Percentiles rank a stretch among this genome's conserved stretches.
Conservation (phyloP, 2,329 filamentous ascomycete genomes). For the Thermothelomyces thermophilus region DNA sequence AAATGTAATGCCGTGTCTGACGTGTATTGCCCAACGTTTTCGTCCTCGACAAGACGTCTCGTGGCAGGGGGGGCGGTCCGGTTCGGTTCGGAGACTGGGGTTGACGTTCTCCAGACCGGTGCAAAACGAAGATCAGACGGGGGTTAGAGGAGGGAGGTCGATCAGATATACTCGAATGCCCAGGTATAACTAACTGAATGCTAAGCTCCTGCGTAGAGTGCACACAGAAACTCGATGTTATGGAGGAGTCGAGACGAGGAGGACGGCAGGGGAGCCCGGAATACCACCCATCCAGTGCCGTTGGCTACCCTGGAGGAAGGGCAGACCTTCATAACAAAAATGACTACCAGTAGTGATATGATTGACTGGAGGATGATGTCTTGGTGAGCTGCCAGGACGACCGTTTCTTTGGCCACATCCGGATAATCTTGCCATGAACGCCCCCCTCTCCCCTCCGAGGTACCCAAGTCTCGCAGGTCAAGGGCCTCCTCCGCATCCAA, state of each 20-base stretch:
- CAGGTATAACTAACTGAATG: constrained; percentile 19
- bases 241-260: constrained; percentile 8
- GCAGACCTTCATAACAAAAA: constrained; percentile 20
- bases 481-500: constrained; percentile 1
- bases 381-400: constrained; percentile 2
- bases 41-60: constrained; percentile 2
- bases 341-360: constrained; percentile 17
- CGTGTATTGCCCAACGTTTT: constrained; percentile 1
- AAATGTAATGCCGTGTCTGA: constrained; percentile 21
- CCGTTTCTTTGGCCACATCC: background rate
- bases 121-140: constrained; percentile 20
- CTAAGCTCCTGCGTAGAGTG: constrained; percentile 20
- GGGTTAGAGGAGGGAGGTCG: constrained; percentile 14
- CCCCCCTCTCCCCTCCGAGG: constrained; percentile 6
- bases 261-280: constrained; percentile 10
- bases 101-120: constrained; percentile 24
- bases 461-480: constrained; percentile 10
- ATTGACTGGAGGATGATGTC: constrained; percentile 24
- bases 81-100: constrained; percentile 15
- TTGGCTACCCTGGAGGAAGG: constrained; percentile 5
- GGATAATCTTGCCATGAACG: background rate
- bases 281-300: constrained; percentile 10
- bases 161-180: constrained; percentile 17
- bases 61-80: background rate
- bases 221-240: too few relatives aligned